Evolutionary conservation across 805 yeast species (phyloP), one percentile per base, ranked within the genome.

Genomic region (Saccharomycopsis malanga): DNA sequence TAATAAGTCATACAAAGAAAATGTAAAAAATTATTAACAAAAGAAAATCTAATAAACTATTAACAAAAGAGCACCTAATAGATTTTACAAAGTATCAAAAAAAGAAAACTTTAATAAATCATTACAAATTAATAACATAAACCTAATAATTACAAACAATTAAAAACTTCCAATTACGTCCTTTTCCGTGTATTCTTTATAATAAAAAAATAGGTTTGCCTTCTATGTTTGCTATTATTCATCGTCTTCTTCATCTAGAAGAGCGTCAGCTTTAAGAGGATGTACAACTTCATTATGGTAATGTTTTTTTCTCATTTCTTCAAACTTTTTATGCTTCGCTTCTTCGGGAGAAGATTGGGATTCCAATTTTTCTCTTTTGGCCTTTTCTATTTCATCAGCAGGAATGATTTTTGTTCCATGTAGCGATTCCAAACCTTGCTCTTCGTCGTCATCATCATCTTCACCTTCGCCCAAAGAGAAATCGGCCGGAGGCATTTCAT

Each of bases 291-390:
- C 74, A 30, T 64, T 64, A 57, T 82, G 86, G 62, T 87, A 87
- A 63, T 88, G 96, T 49, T 74, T 68, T 59, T 85, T 87, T 59
- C 96, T 76, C 74, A 79, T 70, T 56, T 82, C 83, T 62, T 85
- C 94, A 58, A 88, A 88, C 51, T 70, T 64, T 50, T 64, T 71
- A 59, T 83, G 91, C 56, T 74, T 79, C 46, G 76, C 83, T 54
- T 74, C 50, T 18, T 57, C 61, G 9, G 35, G 37, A 29, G 37
- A 23, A 18, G 42, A 37, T 22, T 42, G 42, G 20, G 42, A 57
- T 53, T 34, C 40, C 21, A 52, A 55, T 12, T 54, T 60, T 43
- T 54, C 59, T 53, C 66, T 34, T 58, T 69, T 45, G 56, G 53
- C 21, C 48, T 56, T 24, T 47, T 45, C 53, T 55, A 54, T 58